These are phyloP conservation scores for Thymus mandschuricus DNA, from an alignment of 257 asterid species.

Conservation along the genomic window DNA sequence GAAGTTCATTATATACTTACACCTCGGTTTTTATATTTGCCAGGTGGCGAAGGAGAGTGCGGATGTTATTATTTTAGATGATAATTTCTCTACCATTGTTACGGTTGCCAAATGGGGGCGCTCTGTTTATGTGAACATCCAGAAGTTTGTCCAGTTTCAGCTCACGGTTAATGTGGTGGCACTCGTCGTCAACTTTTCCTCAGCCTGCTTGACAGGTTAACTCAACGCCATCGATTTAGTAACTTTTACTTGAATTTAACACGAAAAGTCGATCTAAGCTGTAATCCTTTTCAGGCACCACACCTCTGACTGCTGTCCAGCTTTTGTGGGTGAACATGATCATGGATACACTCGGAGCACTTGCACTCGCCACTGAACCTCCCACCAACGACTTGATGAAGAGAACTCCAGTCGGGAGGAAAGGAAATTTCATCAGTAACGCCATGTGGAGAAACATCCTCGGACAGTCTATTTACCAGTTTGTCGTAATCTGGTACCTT, in stretches of 20 bases:
- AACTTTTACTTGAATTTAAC: too few species aligned
- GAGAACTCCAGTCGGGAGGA: conserved; percentile 86
- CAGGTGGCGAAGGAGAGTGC: conserved; percentile 99
- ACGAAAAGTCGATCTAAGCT: not conserved
- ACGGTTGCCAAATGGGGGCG: conserved; percentile 99
- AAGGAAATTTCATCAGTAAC: conserved; percentile 88
- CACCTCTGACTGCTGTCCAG: conserved; percentile 97
- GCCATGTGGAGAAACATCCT: conserved; percentile 94
- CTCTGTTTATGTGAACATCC: conserved; percentile 91
- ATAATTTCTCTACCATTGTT: conserved; percentile 92
- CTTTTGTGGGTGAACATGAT: conserved; percentile 98
- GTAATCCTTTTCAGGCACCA: conserved; percentile 55
- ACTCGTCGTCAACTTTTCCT: conserved; percentile 87
- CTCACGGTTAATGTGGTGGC: conserved; percentile 96
- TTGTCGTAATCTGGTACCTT: conserved; percentile 84
- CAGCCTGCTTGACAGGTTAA: conserved; percentile 95
- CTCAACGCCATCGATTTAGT: not conserved
- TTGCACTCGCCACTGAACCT: conserved; percentile 98
- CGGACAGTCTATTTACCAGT: conserved; percentile 91
- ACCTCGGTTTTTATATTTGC: conserved; percentile 19
- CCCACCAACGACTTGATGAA: conserved; percentile 81
- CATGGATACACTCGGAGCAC: conserved; percentile 98
- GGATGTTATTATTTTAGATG: conserved; percentile 92
- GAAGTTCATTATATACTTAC: not conserved
- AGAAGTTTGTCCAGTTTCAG: conserved; percentile 95